Conservation (phyloP, 1,139 yeast genomes). For the Martiniozyma asiatica region DNA sequence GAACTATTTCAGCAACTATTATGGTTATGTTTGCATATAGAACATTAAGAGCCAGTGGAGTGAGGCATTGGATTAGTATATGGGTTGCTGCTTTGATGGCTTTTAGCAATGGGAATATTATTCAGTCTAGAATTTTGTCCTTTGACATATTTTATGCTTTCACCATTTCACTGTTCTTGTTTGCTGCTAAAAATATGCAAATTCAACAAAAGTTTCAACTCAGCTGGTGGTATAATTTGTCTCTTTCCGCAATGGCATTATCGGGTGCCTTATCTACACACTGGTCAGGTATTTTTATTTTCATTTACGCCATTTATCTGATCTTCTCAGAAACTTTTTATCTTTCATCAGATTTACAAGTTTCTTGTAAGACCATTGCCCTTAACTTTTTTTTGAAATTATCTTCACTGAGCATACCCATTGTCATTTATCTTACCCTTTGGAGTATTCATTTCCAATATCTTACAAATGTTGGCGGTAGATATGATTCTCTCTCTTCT, state of each 20-base stretch:
- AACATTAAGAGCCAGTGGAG: constrained; percentile 35
- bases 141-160: constrained; percentile 41
- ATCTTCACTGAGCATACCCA: constrained; percentile 35
- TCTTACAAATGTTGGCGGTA: constrained; percentile 37
- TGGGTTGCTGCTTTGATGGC: constrained; percentile 34
- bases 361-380: constrained; percentile 24
- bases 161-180: constrained; percentile 31
- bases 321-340: constrained; percentile 39
- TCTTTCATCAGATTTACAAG: constrained; percentile 42
- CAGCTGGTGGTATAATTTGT: constrained; percentile 33
- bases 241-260: constrained; percentile 35
- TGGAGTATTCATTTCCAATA: constrained; percentile 39
- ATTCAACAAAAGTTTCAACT: constrained; percentile 25
- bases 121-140: constrained; percentile 38
- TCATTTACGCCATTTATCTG: constrained; percentile 37
- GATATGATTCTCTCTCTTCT: constrained; percentile 41
- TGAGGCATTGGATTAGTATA: constrained; percentile 31
- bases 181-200: constrained; percentile 33
- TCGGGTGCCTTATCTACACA: constrained; percentile 45
- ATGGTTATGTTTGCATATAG: constrained; percentile 36
- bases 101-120: constrained; percentile 42
- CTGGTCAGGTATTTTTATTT: constrained; percentile 41
- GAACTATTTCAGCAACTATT: constrained; percentile 39
- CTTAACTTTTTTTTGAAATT: constrained; percentile 26
- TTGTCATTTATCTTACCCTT: constrained; percentile 33